Conservation (phyloP, 139 green algal genomes). For the Pseudopediastrum boryanum region DNA sequence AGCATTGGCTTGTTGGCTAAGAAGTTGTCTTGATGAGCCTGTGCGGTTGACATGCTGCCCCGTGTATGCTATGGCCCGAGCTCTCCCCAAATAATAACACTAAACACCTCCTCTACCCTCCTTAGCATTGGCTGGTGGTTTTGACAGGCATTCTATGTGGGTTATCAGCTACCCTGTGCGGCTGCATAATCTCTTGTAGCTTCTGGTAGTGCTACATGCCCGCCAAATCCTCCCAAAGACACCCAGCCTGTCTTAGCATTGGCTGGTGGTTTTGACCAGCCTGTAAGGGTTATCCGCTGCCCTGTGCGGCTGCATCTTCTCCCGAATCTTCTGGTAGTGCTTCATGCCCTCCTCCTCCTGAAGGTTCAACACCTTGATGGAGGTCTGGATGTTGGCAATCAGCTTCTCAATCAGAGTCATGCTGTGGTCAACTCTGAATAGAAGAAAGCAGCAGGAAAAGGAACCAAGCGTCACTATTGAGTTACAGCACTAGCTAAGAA, state of each 20-base stretch:
- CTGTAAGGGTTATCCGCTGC: background rate
- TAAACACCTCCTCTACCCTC: no score
- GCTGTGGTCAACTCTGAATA: constrained; percentile 48
- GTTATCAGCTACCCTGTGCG: background rate
- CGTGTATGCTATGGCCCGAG: no score
- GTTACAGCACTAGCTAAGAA: background rate
- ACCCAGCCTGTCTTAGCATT: no score
- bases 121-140: constrained; percentile 25
- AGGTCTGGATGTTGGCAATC: constrained; percentile 41
- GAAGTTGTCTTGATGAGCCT: no score
- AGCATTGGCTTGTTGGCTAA: no score
- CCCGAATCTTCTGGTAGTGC: background rate
- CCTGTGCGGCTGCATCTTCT: constrained; percentile 8
- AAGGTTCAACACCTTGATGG: background rate
- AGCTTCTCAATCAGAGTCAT: constrained; percentile 50
- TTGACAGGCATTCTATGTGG: constrained; percentile 9
- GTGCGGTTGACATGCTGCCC: no score
- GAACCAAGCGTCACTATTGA: background rate
- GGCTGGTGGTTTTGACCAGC: constrained; percentile 21
- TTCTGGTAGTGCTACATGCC: background rate
- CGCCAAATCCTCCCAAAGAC: background rate
- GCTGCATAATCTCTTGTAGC: background rate
- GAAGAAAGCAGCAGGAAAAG: background rate
- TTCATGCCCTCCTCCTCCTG: background rate
- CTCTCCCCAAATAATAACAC: no score